phyloP scores from a whole-genome alignment of 768 basidiomycete genomes.

The Gyrodon lividus region DNA sequence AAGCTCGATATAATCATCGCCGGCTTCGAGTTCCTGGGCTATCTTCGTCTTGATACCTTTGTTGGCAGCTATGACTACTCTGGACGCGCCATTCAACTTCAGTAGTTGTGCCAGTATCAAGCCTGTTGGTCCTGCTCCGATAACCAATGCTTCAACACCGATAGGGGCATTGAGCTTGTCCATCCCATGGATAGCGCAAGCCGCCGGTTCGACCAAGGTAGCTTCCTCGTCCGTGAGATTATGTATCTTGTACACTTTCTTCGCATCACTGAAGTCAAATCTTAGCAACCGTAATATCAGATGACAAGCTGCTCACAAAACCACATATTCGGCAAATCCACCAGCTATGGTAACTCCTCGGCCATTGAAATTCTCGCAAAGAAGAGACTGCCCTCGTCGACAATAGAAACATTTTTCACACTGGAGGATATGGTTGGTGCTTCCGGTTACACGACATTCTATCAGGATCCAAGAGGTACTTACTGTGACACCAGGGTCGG shows the following conservation, averaged over 20 bases:
- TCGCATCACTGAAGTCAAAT: conserved; percentile 44
- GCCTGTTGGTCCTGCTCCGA: conserved; percentile 86
- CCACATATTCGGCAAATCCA: conserved; percentile 85
- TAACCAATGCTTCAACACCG: conserved; percentile 74
- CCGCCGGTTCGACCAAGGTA: conserved; percentile 81
- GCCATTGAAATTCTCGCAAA: conserved; percentile 81
- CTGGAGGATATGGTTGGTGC: conserved; percentile 31
- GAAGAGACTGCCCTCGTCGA: conserved; percentile 68
- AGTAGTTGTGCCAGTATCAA: conserved; percentile 83
- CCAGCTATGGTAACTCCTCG: conserved; percentile 76
- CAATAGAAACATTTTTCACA: conserved; percentile 86
- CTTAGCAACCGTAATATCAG: neutral
- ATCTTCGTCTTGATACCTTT: conserved; percentile 86
- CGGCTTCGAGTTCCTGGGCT: conserved; percentile 71
- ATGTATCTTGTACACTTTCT: conserved; percentile 79
- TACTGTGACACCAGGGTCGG: conserved; percentile 71
- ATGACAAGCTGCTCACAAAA: conserved; percentile 51
- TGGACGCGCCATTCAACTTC: conserved; percentile 77
- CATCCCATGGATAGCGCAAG: conserved; percentile 85
- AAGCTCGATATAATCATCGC: conserved; percentile 80
- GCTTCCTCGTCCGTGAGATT: conserved; percentile 84
- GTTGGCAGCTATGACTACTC: conserved; percentile 80
- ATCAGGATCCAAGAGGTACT: conserved; percentile 30
- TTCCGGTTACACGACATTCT: neutral
- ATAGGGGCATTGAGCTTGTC: conserved; percentile 79